phyloP scores from a whole-genome alignment of 108 stramenopile species.

The Fistulifera solaris region DNA sequence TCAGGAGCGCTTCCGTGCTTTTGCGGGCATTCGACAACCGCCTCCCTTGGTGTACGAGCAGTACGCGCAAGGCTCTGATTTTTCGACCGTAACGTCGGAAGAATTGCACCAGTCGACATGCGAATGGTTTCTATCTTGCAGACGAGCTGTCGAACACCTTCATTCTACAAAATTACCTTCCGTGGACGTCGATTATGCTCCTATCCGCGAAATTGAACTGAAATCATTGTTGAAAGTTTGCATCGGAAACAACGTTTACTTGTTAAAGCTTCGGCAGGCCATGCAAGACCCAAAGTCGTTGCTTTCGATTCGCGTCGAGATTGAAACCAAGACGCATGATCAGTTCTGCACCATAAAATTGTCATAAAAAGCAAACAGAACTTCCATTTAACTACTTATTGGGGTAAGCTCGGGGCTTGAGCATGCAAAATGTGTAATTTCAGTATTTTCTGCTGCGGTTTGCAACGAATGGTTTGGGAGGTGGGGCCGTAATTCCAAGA shows the following conservation, averaged over 20 bases:
- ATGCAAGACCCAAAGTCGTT: slow-evolving; percentile 4
- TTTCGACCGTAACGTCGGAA: slow-evolving; percentile 27
- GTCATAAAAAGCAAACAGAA: too few relatives aligned
- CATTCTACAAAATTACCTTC: slow-evolving; percentile 4
- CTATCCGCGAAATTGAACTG: slow-evolving; percentile 39
- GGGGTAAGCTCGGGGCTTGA: not conserved
- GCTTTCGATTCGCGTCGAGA: slow-evolving; percentile 13
- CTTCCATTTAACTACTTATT: not conserved
- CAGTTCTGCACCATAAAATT: slow-evolving; percentile 54
- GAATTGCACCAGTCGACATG: slow-evolving; percentile 46
- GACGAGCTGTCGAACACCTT: slow-evolving; percentile 29
- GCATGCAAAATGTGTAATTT: too few relatives aligned
- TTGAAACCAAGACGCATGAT: slow-evolving; percentile 38
- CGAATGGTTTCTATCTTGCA: slow-evolving; percentile 50
- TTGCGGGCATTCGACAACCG: slow-evolving; percentile 48
- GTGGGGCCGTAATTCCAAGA: too few relatives aligned
- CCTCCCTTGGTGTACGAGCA: slow-evolving; percentile 58
- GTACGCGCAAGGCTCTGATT: slow-evolving; percentile 51
- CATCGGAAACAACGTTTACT: slow-evolving; percentile 55
- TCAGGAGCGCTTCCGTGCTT: slow-evolving; percentile 61
- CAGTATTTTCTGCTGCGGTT: too few relatives aligned
- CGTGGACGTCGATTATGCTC: slow-evolving; percentile 20
- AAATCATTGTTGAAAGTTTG: slow-evolving; percentile 48
- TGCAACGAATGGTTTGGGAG: too few relatives aligned
- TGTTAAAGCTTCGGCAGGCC: slow-evolving; percentile 35